Conservation (phyloP, 106 monocot genomes). For the Phalaenopsis aphrodite region DNA sequence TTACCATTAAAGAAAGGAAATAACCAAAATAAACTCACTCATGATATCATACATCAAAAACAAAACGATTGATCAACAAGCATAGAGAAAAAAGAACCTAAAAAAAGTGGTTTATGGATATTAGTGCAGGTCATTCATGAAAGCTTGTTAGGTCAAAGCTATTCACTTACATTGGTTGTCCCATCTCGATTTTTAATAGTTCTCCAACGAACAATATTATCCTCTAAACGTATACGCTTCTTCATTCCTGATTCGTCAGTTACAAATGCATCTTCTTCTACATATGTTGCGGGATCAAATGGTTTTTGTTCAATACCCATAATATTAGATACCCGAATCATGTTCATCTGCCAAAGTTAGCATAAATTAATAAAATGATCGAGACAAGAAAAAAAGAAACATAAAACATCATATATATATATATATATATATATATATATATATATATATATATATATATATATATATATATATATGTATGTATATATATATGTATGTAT, state of each 20-base stretch:
- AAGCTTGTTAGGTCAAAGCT: not conserved
- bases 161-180: conserved; percentile 56
- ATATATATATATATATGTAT: not conserved
- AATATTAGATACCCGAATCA: conserved; percentile 97
- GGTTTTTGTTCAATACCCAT: conserved; percentile 95
- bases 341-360: conserved; percentile 66
- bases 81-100: not conserved
- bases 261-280: conserved; percentile 91
- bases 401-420: not conserved
- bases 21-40: not conserved
- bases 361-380: not conserved
- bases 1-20: not conserved
- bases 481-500: no score
- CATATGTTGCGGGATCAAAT: conserved; percentile 90
- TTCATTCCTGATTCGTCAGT: conserved; percentile 87
- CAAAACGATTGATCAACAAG: not conserved
- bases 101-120: not conserved
- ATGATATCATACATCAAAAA: not conserved
- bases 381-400: not conserved
- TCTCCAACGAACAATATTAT: conserved; percentile 98
- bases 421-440: not conserved
- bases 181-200: conserved; percentile 76
- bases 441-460: not conserved
- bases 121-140: not conserved
- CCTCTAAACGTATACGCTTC: conserved; percentile 92